A percentile compares a stretch with the other conserved stretches of the same genome.
Conservation (phyloP, 2,329 filamentous ascomycete species). For the Colletotrichum horii region DNA sequence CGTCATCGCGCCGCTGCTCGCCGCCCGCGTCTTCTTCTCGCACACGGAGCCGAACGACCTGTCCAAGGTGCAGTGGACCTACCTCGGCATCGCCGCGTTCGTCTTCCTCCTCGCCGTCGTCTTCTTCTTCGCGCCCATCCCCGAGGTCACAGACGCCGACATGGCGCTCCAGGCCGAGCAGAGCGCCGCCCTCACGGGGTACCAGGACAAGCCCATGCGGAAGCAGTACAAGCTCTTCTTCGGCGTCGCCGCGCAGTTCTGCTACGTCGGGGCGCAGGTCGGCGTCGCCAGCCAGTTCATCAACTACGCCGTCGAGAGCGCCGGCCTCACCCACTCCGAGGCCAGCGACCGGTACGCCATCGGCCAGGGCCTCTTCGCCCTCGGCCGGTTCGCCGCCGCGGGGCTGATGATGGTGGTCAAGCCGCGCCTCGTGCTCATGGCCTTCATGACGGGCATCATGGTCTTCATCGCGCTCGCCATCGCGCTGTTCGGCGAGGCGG, state of each 20-base stretch:
- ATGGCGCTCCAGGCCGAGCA: constrained; percentile 59
- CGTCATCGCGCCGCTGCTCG: constrained; percentile 63
- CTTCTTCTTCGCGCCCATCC: constrained; percentile 60
- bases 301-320: constrained; percentile 46
- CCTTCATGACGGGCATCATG: constrained; percentile 57
- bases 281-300: constrained; percentile 61
- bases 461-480: constrained; percentile 61
- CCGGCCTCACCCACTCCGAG: constrained; percentile 25
- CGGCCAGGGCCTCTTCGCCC: constrained; percentile 63
- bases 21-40: constrained; percentile 66
- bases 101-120: constrained; percentile 60
- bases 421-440: constrained; percentile 59
- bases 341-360: constrained; percentile 58
- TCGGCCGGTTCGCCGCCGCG: constrained; percentile 64
- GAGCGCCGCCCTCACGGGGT: constrained; percentile 44
- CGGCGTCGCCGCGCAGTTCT: constrained; percentile 66
- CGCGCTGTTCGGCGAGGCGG: constrained; percentile 52
- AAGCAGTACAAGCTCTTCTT: constrained; percentile 68
- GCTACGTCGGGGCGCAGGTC: constrained; percentile 66
- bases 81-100: constrained; percentile 66
- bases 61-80: constrained; percentile 68
- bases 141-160: constrained; percentile 64
- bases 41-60: constrained; percentile 54
- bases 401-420: constrained; percentile 60
- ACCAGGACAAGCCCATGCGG: constrained; percentile 44